A percentile compares a stretch with the other conserved stretches of the same genome.
Conservation (phyloP, 441 rosid species). For the Pelargonium australe region DNA sequence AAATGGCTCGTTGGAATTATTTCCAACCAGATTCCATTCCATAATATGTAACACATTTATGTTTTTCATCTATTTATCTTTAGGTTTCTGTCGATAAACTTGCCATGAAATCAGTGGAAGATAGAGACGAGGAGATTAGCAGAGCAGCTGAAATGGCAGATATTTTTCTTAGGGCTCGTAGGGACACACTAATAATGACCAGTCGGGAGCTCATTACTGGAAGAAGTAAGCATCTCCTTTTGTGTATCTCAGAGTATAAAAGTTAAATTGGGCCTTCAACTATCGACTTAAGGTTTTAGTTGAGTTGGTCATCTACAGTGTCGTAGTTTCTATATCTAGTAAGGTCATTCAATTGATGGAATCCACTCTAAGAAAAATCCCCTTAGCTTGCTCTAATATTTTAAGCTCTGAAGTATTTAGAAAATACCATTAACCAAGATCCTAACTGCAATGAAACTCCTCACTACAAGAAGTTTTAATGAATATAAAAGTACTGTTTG, state of each 20-base stretch:
- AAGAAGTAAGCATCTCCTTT: slow-evolving; percentile 46
- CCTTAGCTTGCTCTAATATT: not conserved
- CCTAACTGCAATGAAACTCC: not conserved
- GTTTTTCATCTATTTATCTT: slow-evolving; percentile 15
- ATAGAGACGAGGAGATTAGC: slow-evolving; percentile 68
- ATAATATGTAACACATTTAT: not conserved
- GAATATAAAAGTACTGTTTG: too few relatives aligned
- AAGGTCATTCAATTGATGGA: not conserved
- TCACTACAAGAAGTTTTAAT: not conserved
- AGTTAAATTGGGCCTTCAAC: too few relatives aligned
- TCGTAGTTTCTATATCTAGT: slow-evolving; percentile 7
- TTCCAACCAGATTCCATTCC: not conserved
- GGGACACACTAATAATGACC: slow-evolving; percentile 82
- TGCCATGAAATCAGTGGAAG: slow-evolving; percentile 65
- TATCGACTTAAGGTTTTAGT: too few relatives aligned
- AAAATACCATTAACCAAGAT: not conserved
- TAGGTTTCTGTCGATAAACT: slow-evolving; percentile 85
- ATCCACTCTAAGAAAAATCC: not conserved
- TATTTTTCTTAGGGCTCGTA: slow-evolving; percentile 49
- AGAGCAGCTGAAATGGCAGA: slow-evolving; percentile 73
- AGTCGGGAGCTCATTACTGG: slow-evolving; percentile 87
- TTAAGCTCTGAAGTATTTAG: not conserved
- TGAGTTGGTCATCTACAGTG: not conserved
- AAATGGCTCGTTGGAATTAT: not conserved
- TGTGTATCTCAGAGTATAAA: not conserved